A percentile compares a stretch with the other conserved stretches of the same genome.
phyloP scores from a whole-genome alignment of 164 flowering plant genomes.

The Umbilicus rupestris region DNA sequence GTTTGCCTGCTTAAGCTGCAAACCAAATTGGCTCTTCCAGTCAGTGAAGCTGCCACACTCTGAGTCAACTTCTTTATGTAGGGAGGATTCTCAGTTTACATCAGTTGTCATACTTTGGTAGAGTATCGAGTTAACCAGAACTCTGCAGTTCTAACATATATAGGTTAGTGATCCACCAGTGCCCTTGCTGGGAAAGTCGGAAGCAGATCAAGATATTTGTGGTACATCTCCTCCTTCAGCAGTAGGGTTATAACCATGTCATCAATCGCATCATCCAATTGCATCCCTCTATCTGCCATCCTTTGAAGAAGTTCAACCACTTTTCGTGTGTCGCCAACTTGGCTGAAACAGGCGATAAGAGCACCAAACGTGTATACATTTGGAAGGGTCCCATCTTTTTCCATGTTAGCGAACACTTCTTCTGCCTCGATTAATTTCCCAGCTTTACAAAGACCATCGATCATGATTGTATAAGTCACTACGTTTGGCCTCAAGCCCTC shows the following conservation, averaged over 20 bases:
- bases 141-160: too few species aligned
- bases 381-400: not conserved
- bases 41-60: too few species aligned
- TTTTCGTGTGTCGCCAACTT: not conserved
- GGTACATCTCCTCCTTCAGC: not conserved
- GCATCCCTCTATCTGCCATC: constrained; percentile 4
- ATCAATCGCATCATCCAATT: not conserved
- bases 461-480: not conserved
- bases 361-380: not conserved
- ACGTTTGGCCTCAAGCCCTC: not conserved
- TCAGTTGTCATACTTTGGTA: too few species aligned
- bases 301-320: constrained; percentile 3
- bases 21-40: too few species aligned
- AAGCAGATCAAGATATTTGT: not conserved
- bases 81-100: too few species aligned
- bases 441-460: constrained; percentile 5
- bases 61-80: too few species aligned
- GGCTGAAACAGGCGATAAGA: not conserved
- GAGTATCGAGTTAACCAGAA: not conserved
- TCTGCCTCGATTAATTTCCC: not conserved
- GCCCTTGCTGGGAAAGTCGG: not conserved
- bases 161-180: not conserved
- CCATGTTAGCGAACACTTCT: not conserved
- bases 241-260: not conserved
- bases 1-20: too few species aligned